Evolutionary conservation across 2,329 filamentous ascomycete genomes (phyloP), one percentile per base, ranked within the genome.

Genomic region (Colletotrichum australisinense): DNA sequence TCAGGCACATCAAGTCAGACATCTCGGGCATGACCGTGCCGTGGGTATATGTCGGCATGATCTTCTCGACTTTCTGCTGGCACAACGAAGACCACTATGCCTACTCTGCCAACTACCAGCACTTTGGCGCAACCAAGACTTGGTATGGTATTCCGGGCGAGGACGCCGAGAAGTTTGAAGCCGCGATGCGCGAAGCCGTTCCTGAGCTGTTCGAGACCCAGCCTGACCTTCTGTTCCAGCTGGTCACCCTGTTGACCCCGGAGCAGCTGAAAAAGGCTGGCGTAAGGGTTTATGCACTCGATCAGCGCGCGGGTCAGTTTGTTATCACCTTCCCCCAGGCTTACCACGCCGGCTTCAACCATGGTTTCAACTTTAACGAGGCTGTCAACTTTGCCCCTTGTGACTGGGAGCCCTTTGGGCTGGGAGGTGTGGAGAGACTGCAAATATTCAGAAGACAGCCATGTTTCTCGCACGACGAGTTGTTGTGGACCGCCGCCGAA

Each of bases 21-120:
- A 97, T 99, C 66, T 98, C 97, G 2, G 97, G 97, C 49, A 99
- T 99, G 97, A 99, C 97, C 0, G 96, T 99, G 8, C 97, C 97
- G 0, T 99, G 97, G 97, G 91, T 99, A 4, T 99, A 99, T 80
- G 97, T 99, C 4, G 97, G 97, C 74, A 99, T 99, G 97, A 97
- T 97, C 52, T 99, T 99, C 81, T 99, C 97, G 0, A 98, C 97
- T 0, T 99, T 99, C 80, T 99, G 97, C 83, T 99, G 97, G 97
- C 97, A 99, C 81, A 98, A 98, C 76, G 97, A 99, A 80, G 97
- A 99, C 79, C 97, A 99, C 80, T 98, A 98, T 80, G 93, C 97
- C 2, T 99, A 98, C 81, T 99, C 97, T 0, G 94, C 97, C 65
- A 99, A 99, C 77, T 99, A 98, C 78, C 97, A 99, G 81, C 97